Evolutionary conservation across 2,329 filamentous ascomycete species (phyloP), one percentile per base, ranked within the genome.

Genomic region (Paracoccidioides brasiliensis): DNA sequence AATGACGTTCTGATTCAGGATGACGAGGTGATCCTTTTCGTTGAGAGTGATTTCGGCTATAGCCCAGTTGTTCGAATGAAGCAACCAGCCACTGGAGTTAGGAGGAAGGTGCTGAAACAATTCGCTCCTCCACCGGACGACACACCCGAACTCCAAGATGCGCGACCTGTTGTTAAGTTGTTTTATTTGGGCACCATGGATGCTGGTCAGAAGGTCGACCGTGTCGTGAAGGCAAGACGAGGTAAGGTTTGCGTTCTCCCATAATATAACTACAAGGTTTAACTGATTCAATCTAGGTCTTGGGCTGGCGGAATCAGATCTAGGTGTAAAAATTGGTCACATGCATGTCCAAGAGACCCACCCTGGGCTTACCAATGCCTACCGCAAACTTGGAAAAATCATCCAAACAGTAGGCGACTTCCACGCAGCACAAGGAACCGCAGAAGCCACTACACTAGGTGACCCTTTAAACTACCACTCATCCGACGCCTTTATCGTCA

Each of bases 31-130:
- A 83, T 96, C 4, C 84, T 97, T 58, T 98, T 98, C 65, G 90
- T 98, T n/a, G 93, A 98, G 73, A 95, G 89, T 67, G 93, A 98
- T 70, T 97, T 96, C 70, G 93, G 93, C 43, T 98, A 98, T 72
- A 96, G 90, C 66, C 93, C 93, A 1, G 86, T 97, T 66, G 85
- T 96, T 49, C 85, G 91, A 70, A 89, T 90, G 79, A 95, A 94
- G 76, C 93, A 98, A 71, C 93, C 93, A 28, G 93, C 93, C 7
- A 98, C 93, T 1, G 93, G 93, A 45, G 89, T 98, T 63, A 83
- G 93, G 60, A 82, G 93, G 67, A 96, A 96, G 75, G 86, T 97
- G 58, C 78, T 98, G 69, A 98, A 98, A 78, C 93, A 98, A 70
- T 98, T 98, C 72, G 91, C 93, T 41, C 93, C 93, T 37, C 93